phyloP scores from a whole-genome alignment of 495 filamentous ascomycete species.

The Aspergillus ellipticus region DNA sequence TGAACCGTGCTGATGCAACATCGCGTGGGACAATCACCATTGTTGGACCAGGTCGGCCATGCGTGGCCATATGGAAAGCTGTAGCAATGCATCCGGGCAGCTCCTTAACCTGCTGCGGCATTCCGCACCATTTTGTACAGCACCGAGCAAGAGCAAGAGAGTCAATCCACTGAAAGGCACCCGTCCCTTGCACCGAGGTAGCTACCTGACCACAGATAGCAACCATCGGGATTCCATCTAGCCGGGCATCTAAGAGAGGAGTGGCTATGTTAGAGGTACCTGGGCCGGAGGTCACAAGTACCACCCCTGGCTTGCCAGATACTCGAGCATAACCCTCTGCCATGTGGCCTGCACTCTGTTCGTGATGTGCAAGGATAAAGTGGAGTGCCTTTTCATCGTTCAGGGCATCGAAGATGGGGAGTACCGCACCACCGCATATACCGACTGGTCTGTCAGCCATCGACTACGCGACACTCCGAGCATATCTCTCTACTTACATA shows the following conservation, averaged over 20 bases:
- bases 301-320: slow-evolving; percentile 59
- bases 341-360: slow-evolving; percentile 66
- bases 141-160: slow-evolving; percentile 58
- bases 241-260: slow-evolving; percentile 60
- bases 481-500: too few relatives aligned
- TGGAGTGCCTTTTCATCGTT: slow-evolving; percentile 61
- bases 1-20: slow-evolving; percentile 26
- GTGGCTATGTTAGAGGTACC: slow-evolving; percentile 62
- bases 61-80: slow-evolving; percentile 61
- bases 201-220: slow-evolving; percentile 61
- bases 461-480: too few relatives aligned
- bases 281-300: slow-evolving; percentile 63
- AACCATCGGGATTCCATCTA: slow-evolving; percentile 61
- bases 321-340: slow-evolving; percentile 63
- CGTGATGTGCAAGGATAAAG: slow-evolving; percentile 60
- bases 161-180: slow-evolving; percentile 64
- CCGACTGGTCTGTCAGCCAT: slow-evolving; percentile 13
- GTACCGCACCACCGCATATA: slow-evolving; percentile 44
- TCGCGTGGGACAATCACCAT: slow-evolving; percentile 61
- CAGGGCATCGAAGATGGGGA: slow-evolving; percentile 59
- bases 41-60: slow-evolving; percentile 59
- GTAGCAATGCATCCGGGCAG: slow-evolving; percentile 58
- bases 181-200: slow-evolving; percentile 55
- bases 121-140: slow-evolving; percentile 64
- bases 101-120: slow-evolving; percentile 59